Conservation (phyloP, 2,329 filamentous ascomycete genomes). For the Emmonsiellopsis sp. region DNA sequence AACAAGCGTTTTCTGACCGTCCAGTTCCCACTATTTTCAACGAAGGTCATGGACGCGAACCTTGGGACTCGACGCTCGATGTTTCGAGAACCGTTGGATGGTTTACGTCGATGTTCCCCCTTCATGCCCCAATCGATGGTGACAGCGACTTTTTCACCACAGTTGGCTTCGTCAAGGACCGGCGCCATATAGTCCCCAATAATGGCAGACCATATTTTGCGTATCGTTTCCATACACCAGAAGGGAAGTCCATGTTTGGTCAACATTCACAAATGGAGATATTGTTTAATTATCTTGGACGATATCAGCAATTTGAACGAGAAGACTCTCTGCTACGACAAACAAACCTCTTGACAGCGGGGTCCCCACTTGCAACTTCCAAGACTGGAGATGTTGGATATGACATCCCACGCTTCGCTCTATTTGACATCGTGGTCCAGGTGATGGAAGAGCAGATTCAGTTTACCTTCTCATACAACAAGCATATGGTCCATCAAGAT, state of each 20-base stretch:
- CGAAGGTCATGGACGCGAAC: slow-evolving; percentile 40
- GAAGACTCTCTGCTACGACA: slow-evolving; percentile 35
- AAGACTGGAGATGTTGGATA: slow-evolving; percentile 37
- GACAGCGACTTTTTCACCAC: slow-evolving; percentile 21
- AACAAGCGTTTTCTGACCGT: slow-evolving; percentile 32
- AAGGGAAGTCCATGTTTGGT: slow-evolving; percentile 20
- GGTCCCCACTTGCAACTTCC: slow-evolving; percentile 33
- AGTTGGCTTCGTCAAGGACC: slow-evolving; percentile 29
- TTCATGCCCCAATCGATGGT: slow-evolving; percentile 24
- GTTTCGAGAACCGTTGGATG: slow-evolving; percentile 42
- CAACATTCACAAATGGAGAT: slow-evolving; percentile 36
- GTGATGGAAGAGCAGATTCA: slow-evolving; percentile 37
- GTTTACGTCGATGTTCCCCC: slow-evolving; percentile 42
- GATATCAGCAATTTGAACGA: slow-evolving; percentile 35
- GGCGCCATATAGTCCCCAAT: slow-evolving; percentile 25
- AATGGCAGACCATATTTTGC: slow-evolving; percentile 32
- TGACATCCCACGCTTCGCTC: slow-evolving; percentile 36
- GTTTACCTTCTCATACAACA: slow-evolving; percentile 44
- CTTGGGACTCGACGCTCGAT: slow-evolving; percentile 37
- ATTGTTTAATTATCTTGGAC: slow-evolving; percentile 33
- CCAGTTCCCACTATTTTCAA: slow-evolving; percentile 35
- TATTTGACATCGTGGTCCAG: slow-evolving; percentile 45
- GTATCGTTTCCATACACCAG: slow-evolving; percentile 20
- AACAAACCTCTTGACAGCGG: slow-evolving; percentile 28
- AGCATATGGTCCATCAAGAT: slow-evolving; percentile 37